phyloP scores from a whole-genome alignment of 352 stramenopile genomes.

The Phytopythium ostracodes region DNA sequence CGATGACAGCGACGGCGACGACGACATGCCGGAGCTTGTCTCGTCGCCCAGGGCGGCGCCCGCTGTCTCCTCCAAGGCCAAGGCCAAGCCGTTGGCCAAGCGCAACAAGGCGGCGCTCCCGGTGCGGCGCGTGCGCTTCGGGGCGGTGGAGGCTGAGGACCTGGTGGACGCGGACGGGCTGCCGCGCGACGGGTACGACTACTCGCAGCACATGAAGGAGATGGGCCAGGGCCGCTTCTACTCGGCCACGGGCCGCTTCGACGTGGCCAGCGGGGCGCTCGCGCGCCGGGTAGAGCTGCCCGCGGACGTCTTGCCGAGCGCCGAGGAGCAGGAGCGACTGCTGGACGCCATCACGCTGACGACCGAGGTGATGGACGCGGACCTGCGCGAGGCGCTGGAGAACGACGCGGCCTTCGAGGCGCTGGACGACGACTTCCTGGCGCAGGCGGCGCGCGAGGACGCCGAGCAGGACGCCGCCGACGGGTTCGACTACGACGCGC shows the following conservation, averaged over 20 bases:
- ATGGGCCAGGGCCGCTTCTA: conserved; percentile 87
- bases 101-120: conserved; percentile 27
- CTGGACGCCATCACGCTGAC: conserved; percentile 81
- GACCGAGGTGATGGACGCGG: conserved; percentile 84
- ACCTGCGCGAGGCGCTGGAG: conserved; percentile 80
- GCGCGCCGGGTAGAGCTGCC: conserved; percentile 61
- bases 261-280: conserved; percentile 26
- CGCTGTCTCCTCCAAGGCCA: not conserved
- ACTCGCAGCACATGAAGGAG: conserved; percentile 90
- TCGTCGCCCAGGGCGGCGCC: conserved; percentile 13
- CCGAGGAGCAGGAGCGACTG: conserved; percentile 70
- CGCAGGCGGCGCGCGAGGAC: conserved; percentile 61
- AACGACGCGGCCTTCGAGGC: conserved; percentile 84
- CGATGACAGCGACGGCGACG: conserved; percentile 37
- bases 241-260: conserved; percentile 65
- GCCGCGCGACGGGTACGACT: conserved; percentile 91
- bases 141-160: conserved; percentile 57
- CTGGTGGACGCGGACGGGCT: conserved; percentile 87
- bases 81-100: conserved; percentile 6
- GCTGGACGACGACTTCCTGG: conserved; percentile 91
- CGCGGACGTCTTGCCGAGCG: conserved; percentile 60
- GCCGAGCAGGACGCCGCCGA: conserved; percentile 26
- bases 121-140: conserved; percentile 64
- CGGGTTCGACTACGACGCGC: conserved; percentile 91
- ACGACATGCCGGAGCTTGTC: conserved; percentile 55